Evolutionary conservation across 2,329 filamentous ascomycete species (phyloP).

Genomic region (Aurifilum marmelostoma): DNA sequence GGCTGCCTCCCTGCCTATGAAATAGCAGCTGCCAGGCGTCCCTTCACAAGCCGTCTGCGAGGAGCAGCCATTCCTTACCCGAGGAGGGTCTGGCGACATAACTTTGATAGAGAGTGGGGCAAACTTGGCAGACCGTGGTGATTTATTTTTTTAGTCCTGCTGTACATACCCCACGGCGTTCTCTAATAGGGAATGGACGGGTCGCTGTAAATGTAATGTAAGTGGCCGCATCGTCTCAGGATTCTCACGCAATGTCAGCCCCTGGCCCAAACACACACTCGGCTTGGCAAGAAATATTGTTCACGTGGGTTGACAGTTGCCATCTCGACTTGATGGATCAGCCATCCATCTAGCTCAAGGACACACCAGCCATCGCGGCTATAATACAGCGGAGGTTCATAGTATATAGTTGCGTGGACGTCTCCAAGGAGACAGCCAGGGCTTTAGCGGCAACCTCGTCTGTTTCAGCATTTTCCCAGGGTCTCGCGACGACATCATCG

Average conservation of each 20-base stretch:
- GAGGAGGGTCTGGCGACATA: too few species aligned
- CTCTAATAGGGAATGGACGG: too few species aligned
- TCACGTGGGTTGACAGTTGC: background rate
- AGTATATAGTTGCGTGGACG: background rate
- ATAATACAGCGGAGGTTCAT: background rate
- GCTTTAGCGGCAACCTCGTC: background rate
- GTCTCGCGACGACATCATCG: background rate
- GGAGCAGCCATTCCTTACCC: too few species aligned
- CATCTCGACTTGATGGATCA: background rate
- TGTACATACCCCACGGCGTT: too few species aligned
- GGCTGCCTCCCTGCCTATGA: background rate
- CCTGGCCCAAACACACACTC: background rate
- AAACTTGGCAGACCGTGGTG: too few species aligned
- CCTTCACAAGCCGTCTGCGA: too few species aligned
- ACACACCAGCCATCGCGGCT: background rate
- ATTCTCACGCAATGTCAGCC: too few species aligned
- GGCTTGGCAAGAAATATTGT: background rate
- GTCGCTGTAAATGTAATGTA: too few species aligned
- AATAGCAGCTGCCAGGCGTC: too few species aligned
- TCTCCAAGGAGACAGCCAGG: background rate
- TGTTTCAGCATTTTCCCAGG: background rate
- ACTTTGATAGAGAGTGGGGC: too few species aligned
- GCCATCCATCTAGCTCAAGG: background rate
- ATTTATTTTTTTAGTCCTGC: too few species aligned
- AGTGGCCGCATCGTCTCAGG: too few species aligned